phyloP scores from a whole-genome alignment of 2,329 filamentous ascomycete species.

The Leptosphaerulina australis region DNA sequence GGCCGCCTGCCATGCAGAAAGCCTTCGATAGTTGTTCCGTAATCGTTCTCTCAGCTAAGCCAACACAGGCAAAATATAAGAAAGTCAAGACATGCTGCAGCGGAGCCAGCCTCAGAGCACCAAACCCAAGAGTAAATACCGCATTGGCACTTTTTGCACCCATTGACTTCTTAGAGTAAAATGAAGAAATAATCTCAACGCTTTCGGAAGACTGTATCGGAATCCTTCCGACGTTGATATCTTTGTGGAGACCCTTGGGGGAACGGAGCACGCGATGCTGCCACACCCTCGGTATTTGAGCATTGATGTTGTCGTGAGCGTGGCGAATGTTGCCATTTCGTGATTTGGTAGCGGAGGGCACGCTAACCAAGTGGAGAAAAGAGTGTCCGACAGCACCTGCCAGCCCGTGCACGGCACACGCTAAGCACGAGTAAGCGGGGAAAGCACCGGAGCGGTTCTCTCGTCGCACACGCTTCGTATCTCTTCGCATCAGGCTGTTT shows the following conservation, averaged over 20 bases:
- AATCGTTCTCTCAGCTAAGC: conserved; percentile 9
- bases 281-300: background rate
- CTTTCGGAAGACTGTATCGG: conserved; percentile 7
- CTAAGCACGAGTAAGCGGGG: conserved; percentile 10
- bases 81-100: conserved; percentile 12
- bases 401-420: conserved; percentile 1
- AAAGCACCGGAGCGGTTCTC: conserved; percentile 8
- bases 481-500: conserved; percentile 8
- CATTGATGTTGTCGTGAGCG: conserved; percentile 1
- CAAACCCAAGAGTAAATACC: conserved; percentile 3
- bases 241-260: conserved; percentile 15
- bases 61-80: conserved; percentile 7
- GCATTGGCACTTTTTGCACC: conserved; percentile 5
- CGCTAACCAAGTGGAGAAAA: conserved; percentile 4
- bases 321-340: conserved; percentile 11
- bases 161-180: background rate
- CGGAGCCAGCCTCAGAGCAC: conserved; percentile 6
- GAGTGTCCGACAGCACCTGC: conserved; percentile 14
- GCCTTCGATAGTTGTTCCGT: conserved; percentile 18
- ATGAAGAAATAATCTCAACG: conserved; percentile 4
- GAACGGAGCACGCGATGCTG: conserved; percentile 13
- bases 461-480: conserved; percentile 13
- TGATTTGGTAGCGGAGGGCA: conserved; percentile 7
- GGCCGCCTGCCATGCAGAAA: conserved; percentile 11
- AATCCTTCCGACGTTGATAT: conserved; percentile 10